phyloP scores from a whole-genome alignment of 73 alveolate genomes.

The Paramecium primaurelia region DNA sequence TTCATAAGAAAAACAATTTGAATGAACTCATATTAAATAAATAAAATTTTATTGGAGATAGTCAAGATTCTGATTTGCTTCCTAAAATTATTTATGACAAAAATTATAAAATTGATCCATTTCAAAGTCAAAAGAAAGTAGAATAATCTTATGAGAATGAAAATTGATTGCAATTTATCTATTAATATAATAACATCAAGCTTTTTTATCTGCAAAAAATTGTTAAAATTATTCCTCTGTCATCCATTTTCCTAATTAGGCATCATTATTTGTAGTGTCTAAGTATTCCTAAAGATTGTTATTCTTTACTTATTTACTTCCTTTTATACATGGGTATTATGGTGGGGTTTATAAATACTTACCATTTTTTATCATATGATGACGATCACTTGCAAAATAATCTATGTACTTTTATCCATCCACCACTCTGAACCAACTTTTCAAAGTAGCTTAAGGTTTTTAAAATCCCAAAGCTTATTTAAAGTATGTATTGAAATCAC shows the following conservation, averaged over 20 bases:
- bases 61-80: conserved; percentile 52
- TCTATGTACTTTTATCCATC: background rate
- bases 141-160: conserved; percentile 7
- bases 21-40: conserved; percentile 79
- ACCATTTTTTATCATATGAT: conserved; percentile 19
- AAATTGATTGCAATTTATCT: background rate
- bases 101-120: conserved; percentile 32
- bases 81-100: conserved; percentile 45
- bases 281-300: background rate
- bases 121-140: conserved; percentile 7
- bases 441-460: conserved; percentile 10
- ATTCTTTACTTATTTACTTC: background rate
- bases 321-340: conserved; percentile 15
- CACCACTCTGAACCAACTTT: conserved; percentile 1
- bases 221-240: background rate
- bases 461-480: background rate
- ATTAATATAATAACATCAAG: background rate
- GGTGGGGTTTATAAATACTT: conserved; percentile 4
- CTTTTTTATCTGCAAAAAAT: background rate
- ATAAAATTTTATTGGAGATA: conserved; percentile 42
- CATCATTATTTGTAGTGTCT: background rate
- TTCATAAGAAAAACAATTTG: conserved; percentile 90
- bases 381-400: conserved; percentile 11
- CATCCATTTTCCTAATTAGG: conserved; percentile 21
- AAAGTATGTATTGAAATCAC: background rate